phyloP scores from a whole-genome alignment of 768 basidiomycete genomes.

The Lepiota brunneoincarnata region DNA sequence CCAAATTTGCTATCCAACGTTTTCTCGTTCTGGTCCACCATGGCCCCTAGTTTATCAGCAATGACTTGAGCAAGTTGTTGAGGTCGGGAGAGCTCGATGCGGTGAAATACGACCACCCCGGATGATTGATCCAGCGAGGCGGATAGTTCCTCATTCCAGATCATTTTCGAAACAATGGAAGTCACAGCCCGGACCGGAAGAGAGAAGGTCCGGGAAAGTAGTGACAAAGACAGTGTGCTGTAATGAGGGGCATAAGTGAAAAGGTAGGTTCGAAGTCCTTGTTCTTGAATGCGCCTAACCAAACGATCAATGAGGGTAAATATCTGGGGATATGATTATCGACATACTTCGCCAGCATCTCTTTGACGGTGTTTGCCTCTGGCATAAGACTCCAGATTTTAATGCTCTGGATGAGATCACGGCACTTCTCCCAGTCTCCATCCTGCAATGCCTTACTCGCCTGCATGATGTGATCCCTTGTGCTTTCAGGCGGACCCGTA shows the following conservation, averaged over 20 bases:
- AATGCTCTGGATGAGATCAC: slow-evolving; percentile 91
- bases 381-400: slow-evolving; percentile 99
- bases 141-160: slow-evolving; percentile 93
- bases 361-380: slow-evolving; percentile 81
- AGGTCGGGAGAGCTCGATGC: slow-evolving; percentile 80
- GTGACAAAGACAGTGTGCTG: slow-evolving; percentile 81
- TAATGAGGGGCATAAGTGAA: slow-evolving; percentile 98
- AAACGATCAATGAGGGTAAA: slow-evolving; percentile 6
- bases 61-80: slow-evolving; percentile 90
- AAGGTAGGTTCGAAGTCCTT: slow-evolving; percentile 93
- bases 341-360: slow-evolving; percentile 88
- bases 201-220: slow-evolving; percentile 86
- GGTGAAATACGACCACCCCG: slow-evolving; percentile 90
- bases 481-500: slow-evolving; percentile 97
- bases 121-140: slow-evolving; percentile 92
- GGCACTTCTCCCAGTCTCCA: slow-evolving; percentile 96
- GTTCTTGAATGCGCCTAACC: slow-evolving; percentile 92
- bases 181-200: slow-evolving; percentile 79
- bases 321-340: not conserved
- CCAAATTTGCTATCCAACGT: slow-evolving; percentile 82
- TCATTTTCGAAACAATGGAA: slow-evolving; percentile 96
- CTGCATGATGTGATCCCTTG: slow-evolving; percentile 98
- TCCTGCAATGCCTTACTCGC: slow-evolving; percentile 95
- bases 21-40: slow-evolving; percentile 95
- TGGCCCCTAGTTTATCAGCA: slow-evolving; percentile 79